A percentile compares a stretch with the other conserved stretches of the same genome.
phyloP scores from a whole-genome alignment of 139 green algal genomes.

The Chlamydomonas sp. region DNA sequence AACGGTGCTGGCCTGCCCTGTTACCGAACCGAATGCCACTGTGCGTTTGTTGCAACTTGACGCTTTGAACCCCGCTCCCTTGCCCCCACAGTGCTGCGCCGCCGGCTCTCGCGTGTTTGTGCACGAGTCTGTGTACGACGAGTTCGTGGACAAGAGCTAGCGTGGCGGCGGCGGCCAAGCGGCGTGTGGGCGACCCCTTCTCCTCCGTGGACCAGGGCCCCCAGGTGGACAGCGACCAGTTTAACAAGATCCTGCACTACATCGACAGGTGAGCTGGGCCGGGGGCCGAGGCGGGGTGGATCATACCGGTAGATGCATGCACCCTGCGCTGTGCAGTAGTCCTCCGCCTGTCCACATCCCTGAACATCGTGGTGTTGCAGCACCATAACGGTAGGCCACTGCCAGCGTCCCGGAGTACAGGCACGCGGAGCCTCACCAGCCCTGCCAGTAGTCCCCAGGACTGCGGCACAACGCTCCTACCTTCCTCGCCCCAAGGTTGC shows the following conservation, averaged over 20 bases:
- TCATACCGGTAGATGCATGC: background rate
- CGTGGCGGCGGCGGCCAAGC: slow-evolving; percentile 43
- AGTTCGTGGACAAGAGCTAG: slow-evolving; percentile 68
- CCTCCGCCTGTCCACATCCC: no score
- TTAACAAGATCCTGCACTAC: slow-evolving; percentile 72
- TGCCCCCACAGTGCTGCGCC: slow-evolving; percentile 65
- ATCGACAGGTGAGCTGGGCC: slow-evolving; percentile 47
- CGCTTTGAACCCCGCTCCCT: slow-evolving; percentile 1
- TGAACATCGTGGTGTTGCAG: no score
- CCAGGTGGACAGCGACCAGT: slow-evolving; percentile 66
- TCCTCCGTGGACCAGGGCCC: slow-evolving; percentile 71
- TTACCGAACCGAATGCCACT: background rate
- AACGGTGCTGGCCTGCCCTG: background rate
- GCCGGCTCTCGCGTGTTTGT: slow-evolving; percentile 75
- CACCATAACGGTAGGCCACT: no score
- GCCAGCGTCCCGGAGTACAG: no score
- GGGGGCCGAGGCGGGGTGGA: no score
- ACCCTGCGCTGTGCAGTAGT: background rate
- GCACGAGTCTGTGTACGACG: slow-evolving; percentile 78
- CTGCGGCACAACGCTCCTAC: no score
- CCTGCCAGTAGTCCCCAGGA: no score
- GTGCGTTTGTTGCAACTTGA: background rate
- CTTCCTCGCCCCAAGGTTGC: no score
- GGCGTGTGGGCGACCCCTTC: slow-evolving; percentile 82
- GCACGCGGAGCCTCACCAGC: no score